Evolutionary conservation across 2,329 filamentous ascomycete species (phyloP).

Genomic region (Cladosporium velox): DNA sequence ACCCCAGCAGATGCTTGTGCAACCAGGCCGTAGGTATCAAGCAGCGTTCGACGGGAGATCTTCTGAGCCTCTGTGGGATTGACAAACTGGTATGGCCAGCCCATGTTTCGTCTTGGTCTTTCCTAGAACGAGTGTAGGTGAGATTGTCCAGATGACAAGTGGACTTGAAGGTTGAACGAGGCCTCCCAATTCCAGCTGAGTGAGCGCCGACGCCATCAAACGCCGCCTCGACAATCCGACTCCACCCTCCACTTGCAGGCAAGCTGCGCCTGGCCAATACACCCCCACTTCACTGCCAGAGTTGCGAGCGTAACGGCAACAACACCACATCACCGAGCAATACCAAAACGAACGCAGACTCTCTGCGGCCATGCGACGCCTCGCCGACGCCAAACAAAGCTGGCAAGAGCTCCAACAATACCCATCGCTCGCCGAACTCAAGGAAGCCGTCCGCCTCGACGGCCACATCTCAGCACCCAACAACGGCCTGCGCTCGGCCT

Average conservation of each 20-base stretch:
- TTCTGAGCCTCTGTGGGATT: conserved; percentile 53
- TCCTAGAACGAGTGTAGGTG: background rate
- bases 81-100: conserved; percentile 52
- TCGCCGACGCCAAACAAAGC: conserved; percentile 34
- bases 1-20: conserved; percentile 58
- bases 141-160: background rate
- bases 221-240: background rate
- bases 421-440: conserved; percentile 34
- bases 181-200: background rate
- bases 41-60: conserved; percentile 51
- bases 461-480: conserved; percentile 21
- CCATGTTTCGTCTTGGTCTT: background rate
- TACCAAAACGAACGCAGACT: background rate
- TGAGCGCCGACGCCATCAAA: background rate
- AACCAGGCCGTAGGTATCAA: conserved; percentile 58
- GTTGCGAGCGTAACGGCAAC: background rate
- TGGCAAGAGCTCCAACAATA: conserved; percentile 38
- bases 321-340: background rate
- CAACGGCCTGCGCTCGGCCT: conserved; percentile 75
- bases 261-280: background rate
- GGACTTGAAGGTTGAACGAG: background rate
- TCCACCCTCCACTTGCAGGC: background rate
- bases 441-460: conserved; percentile 34
- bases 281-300: conserved; percentile 1
- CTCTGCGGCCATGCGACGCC: conserved; percentile 35